phyloP scores from a whole-genome alignment of 2,329 filamentous ascomycete species.

The Elsinoe arachidis region DNA sequence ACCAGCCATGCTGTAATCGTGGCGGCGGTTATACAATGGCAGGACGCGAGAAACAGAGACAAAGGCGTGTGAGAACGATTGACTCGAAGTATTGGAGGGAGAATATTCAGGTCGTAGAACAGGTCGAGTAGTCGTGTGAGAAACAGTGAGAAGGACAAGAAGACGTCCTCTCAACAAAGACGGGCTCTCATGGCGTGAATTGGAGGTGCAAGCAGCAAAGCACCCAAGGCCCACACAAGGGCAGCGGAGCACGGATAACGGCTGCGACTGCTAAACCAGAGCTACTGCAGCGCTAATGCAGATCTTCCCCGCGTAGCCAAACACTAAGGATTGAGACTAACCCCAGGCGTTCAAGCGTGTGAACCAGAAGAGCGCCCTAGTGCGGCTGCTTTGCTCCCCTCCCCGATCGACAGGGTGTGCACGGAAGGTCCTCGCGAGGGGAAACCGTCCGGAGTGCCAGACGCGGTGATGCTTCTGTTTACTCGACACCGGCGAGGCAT shows the following conservation, averaged over 20 bases:
- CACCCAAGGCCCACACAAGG: not conserved
- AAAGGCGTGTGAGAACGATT: not conserved
- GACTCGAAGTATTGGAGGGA: not conserved
- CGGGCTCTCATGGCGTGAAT: not conserved
- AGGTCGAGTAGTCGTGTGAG: not conserved
- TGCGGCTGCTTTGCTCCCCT: not conserved
- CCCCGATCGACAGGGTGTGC: constrained; percentile 3
- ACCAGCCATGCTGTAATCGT: not conserved
- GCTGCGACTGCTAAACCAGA: not conserved
- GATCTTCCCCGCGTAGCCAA: constrained; percentile 1
- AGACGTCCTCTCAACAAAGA: not conserved
- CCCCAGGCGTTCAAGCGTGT: constrained; percentile 6
- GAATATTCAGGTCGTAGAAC: not conserved
- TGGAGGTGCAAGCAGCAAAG: not conserved
- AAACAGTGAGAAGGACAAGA: not conserved
- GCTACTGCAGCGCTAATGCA: not conserved
- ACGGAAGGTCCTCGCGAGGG: not conserved
- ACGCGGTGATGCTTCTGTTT: not conserved
- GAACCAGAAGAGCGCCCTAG: not conserved
- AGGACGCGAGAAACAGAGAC: not conserved
- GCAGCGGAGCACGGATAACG: not conserved
- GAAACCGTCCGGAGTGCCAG: too few species aligned
- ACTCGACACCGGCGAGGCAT: constrained; percentile 3
- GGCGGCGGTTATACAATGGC: constrained; percentile 1
- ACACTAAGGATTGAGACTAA: not conserved